A percentile compares a stretch with the other conserved stretches of the same genome.
phyloP scores from a whole-genome alignment of 768 basidiomycete species.

The Boletus pseudopeckii region DNA sequence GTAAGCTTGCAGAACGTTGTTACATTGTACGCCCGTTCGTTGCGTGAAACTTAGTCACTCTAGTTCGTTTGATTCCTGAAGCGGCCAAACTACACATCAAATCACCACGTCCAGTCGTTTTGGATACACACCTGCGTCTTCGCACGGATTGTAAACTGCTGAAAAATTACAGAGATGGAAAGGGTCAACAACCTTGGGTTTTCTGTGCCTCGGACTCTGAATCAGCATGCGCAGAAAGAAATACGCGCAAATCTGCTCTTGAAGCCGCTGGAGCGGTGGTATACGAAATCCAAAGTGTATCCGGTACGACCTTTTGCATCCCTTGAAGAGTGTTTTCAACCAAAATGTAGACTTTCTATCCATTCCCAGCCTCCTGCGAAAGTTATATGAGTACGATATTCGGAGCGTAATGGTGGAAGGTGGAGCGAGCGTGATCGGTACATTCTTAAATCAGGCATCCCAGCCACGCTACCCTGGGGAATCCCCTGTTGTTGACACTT shows the following conservation, averaged over 20 bases:
- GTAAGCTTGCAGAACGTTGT: conserved; percentile 40
- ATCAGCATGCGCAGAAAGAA: conserved; percentile 12
- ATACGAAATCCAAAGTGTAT: conserved; percentile 43
- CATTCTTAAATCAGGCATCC: conserved; percentile 30
- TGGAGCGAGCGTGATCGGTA: conserved; percentile 76
- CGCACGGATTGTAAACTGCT: conserved; percentile 66
- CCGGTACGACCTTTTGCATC: conserved; percentile 31
- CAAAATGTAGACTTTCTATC: conserved; percentile 36
- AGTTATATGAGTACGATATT: conserved; percentile 56
- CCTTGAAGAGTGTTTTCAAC: not conserved
- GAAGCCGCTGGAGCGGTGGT: conserved; percentile 66
- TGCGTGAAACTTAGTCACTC: not conserved
- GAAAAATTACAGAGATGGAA: conserved; percentile 53
- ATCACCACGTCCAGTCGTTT: conserved; percentile 78
- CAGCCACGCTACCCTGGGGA: conserved; percentile 4
- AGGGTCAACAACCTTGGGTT: conserved; percentile 71
- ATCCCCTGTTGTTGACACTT: conserved; percentile 52
- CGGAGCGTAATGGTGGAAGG: conserved; percentile 93
- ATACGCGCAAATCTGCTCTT: conserved; percentile 43
- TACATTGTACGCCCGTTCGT: not conserved
- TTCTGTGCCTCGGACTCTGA: conserved; percentile 40
- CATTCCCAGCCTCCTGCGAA: conserved; percentile 47
- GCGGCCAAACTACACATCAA: conserved; percentile 33
- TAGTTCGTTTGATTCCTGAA: conserved; percentile 57
- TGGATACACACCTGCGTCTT: conserved; percentile 75